A percentile compares a stretch with the other conserved stretches of the same genome.
Conservation (phyloP, 208 protist species). For the Leishmania aethiopica region DNA sequence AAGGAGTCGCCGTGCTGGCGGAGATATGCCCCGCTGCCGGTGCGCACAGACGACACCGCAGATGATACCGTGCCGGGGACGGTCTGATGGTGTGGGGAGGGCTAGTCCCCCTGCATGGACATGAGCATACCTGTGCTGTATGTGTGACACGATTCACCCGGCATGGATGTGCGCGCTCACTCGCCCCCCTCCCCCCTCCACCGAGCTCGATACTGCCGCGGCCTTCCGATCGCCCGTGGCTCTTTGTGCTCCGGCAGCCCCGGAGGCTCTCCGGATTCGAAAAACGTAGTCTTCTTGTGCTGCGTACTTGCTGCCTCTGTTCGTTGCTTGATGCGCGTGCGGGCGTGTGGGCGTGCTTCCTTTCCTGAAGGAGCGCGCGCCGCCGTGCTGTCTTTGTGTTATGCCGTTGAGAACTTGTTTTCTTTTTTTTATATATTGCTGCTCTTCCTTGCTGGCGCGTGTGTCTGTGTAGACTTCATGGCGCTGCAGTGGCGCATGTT, state of each 20-base stretch:
- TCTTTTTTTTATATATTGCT: no score
- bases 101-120: not conserved
- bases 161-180: not conserved
- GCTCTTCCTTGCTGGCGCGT: not conserved
- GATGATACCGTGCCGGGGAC: conserved; percentile 28
- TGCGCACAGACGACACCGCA: conserved; percentile 40
- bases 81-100: not conserved
- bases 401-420: no score
- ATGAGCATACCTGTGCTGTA: not conserved
- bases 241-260: not conserved
- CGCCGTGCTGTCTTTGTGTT: no score
- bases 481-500: no score
- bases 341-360: no score
- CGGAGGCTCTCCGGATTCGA: not conserved
- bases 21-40: conserved; percentile 32
- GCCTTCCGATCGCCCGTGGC: not conserved
- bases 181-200: no score
- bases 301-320: not conserved
- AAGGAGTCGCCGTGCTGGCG: conserved; percentile 48
- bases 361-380: no score
- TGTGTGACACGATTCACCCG: not conserved
- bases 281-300: not conserved
- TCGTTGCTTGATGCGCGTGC: not conserved
- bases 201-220: not conserved
- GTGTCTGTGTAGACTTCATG: not conserved